Percentiles rank a stretch among this genome's conserved stretches.
These are phyloP conservation scores for Solanum pimpinellifolium DNA, from an alignment of 257 asterid genomes.

Conservation along the genomic window DNA sequence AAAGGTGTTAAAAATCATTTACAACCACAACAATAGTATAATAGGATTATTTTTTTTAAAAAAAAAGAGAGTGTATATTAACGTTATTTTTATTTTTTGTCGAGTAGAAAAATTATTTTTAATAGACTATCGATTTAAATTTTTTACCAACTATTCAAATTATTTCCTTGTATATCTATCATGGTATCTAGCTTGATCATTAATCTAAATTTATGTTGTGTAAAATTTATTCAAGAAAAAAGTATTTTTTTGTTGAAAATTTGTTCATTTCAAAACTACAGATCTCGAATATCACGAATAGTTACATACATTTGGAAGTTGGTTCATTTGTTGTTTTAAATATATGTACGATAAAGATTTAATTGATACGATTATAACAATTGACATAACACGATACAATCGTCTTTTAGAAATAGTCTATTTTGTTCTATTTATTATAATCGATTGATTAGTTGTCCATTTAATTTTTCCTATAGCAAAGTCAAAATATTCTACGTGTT, in stretches of 20 bases:
- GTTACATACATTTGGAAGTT: background rate
- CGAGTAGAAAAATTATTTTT: fast-evolving
- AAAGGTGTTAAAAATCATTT: background rate
- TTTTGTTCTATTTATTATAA: background rate
- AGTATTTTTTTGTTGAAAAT: background rate
- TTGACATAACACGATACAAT: background rate
- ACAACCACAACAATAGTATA: background rate
- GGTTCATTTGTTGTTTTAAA: background rate
- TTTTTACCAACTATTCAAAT: background rate
- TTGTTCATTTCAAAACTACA: background rate
- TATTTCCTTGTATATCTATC: background rate
- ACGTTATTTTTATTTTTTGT: background rate
- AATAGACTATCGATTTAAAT: background rate
- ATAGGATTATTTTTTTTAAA: too few relatives aligned
- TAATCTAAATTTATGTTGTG: background rate
- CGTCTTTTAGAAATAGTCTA: background rate
- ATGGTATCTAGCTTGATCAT: background rate
- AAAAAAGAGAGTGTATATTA: too few relatives aligned
- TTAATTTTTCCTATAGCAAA: background rate
- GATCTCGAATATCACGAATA: background rate
- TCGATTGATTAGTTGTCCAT: background rate
- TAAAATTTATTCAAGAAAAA: background rate
- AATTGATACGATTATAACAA: background rate
- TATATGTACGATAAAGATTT: background rate
- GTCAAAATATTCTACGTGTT: background rate